Base-by-base conservation (phyloP, 75 land plant genomes). In the Adiantum capillusveneris region DNA sequence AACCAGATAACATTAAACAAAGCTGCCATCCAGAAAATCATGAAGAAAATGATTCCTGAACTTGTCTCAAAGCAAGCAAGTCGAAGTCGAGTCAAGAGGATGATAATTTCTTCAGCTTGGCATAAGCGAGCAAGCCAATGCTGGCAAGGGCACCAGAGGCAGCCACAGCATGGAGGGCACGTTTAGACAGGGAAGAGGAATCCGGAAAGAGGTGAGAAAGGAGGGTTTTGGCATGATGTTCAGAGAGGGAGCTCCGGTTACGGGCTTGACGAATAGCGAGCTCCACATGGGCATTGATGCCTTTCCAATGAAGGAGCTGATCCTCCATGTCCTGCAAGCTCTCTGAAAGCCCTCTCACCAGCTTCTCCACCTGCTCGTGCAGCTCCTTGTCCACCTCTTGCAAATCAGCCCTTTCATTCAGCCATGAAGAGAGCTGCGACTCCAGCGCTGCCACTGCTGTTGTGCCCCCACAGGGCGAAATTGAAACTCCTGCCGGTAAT, bases 101-200 rank as follows among this genome's bases (percentile, higher is more conserved):
- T 20, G 21, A n/a, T 17, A n/a, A 20, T 6, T 46, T 17, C 14
- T 17, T 46, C 12, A 46, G 49, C 14, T 46, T 46, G 17, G 21
- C 49, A 46, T 46, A 46, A 46, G 49, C 49, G 17, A 46, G 49
- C 49, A 46, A 46, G 21, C 49, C 49, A 17, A 46, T 6, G 49
- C 49, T 14, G 17, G 49, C 49, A 46, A 46, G 49, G 5, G 49
- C 49, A 17, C 49, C 49, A 20, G 49, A 46, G 14, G 49, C 49
- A 14, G 49, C 49, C 21, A 14, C 49, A 6, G 49, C 49, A 20
- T 46, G 49, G 14, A 46, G 49, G 14, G 49, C 17, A 14, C 21
- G 5, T 46, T 14, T 46, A 20, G 17, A 6, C 9, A 14, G 49
- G 14, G 14, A 6, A 46, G 21, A 14, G 21, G 49, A 20, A 14